Base-by-base conservation (phyloP, 345 rosid genomes). In the Gynandropsis gynandra region DNA sequence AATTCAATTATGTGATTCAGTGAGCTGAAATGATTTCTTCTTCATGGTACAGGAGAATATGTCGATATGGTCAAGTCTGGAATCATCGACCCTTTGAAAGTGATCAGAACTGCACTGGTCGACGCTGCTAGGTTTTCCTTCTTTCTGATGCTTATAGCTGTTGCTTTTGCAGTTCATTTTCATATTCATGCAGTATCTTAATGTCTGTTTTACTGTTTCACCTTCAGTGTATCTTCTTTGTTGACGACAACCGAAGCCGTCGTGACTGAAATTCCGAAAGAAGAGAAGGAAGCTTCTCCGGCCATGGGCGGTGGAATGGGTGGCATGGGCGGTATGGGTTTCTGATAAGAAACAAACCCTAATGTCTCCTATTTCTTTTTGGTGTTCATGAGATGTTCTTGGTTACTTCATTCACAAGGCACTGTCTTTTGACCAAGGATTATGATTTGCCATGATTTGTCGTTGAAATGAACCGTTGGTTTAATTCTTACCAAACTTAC, bases 31-130 rank as follows among this genome's bases (percentile, higher is more conserved):
- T n/a, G n/a, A n/a, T n/a, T n/a, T n/a, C n/a, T n/a, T n/a, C n/a
- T n/a, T n/a, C n/a, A n/a, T n/a, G n/a, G n/a, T n/a, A n/a, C 76
- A 92, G 98, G 88, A 57, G 95, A 82, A 58, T 92, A 92, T 31
- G 93, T 87, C 0, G 98, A 92, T 67, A 92, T 92, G 98, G 76
- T 92, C 18, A 82, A 87, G 64, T 52, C 98, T 4, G 98, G 98
- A 59, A 87, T 87, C 20, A 77, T 92, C 8, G 96, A 92, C 52
- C 98, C 98, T 8, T 39, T 92, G 74, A 92, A 92, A 73, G 95
- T 92, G 13, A 92, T 92, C 52, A 84, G 98, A 73, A 90, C 95
- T 14, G 95, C 96, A 38, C 74, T 90, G 75, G 87, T 80, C 36
- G 96, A 90, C 74, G 96, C 96, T 16, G 96, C 98, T 14, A 89